Percentiles rank a stretch among this genome's conserved stretches.
phyloP scores from a whole-genome alignment of 192 early-diverging fungal species.

The Podila verticillata region DNA sequence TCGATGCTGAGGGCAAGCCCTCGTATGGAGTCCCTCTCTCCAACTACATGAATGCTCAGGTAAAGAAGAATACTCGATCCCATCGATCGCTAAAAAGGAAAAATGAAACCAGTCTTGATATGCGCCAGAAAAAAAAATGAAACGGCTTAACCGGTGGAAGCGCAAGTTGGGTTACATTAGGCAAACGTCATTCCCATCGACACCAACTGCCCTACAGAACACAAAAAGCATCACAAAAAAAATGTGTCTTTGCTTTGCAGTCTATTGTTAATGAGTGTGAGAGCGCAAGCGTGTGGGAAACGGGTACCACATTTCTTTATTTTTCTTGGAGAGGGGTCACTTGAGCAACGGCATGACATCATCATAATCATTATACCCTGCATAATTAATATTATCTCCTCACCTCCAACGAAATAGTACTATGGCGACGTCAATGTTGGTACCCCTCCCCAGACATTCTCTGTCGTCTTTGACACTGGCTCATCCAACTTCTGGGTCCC shows the following conservation, averaged over 20 bases:
- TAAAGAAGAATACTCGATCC: constrained; percentile 13
- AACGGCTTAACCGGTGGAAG: neutral
- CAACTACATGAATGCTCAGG: constrained; percentile 95
- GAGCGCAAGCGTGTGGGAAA: neutral
- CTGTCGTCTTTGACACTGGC: constrained; percentile 94
- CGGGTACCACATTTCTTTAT: too few relatives aligned
- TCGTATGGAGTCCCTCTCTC: constrained; percentile 82
- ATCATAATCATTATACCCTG: neutral
- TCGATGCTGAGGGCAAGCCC: constrained; percentile 63
- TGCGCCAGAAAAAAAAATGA: neutral
- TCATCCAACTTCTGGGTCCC: constrained; percentile 98
- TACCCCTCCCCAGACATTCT: constrained; percentile 91
- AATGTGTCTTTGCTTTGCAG: too few relatives aligned
- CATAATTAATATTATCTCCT: neutral
- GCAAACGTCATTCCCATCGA: neutral
- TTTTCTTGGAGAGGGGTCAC: too few relatives aligned
- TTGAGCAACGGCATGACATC: too few relatives aligned
- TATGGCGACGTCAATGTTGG: constrained; percentile 91
- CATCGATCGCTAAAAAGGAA: neutral
- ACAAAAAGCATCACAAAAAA: too few relatives aligned
- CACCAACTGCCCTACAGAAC: neutral
- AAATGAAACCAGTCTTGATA: neutral
- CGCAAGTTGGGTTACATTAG: neutral
- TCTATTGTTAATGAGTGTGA: too few relatives aligned
- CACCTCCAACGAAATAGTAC: constrained; percentile 68